Percentiles rank a stretch among this genome's conserved stretches.
Evolutionary conservation across 148 eudicot genomes (phyloP).

Genomic region (Limonium bicolor): DNA sequence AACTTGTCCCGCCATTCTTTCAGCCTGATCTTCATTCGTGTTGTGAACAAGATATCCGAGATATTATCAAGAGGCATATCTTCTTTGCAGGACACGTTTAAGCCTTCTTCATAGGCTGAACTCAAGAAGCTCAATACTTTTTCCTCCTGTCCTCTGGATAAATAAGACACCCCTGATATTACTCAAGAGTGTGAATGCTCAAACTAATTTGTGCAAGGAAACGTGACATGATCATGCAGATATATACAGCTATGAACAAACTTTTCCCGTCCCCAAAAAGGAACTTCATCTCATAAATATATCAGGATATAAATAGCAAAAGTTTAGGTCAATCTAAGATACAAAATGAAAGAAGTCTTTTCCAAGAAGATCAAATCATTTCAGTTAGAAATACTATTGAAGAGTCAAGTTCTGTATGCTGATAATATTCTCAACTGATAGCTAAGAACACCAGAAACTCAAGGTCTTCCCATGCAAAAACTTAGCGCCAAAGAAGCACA

Average conservation of each 20-base stretch:
- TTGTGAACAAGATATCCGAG: conserved; percentile 69
- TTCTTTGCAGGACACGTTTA: conserved; percentile 13
- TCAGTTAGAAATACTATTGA: no score
- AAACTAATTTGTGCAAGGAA: conserved; percentile 7
- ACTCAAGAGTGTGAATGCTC: conserved; percentile 33
- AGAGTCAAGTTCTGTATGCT: no score
- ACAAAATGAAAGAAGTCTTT: no score
- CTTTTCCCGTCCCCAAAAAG: no score
- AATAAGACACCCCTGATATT: conserved; percentile 97
- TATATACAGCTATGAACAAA: background rate
- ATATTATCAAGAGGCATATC: conserved; percentile 34
- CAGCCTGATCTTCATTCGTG: conserved; percentile 62
- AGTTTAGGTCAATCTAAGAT: background rate
- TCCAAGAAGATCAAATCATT: background rate
- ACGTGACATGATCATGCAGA: conserved; percentile 5
- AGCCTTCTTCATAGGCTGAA: conserved; percentile 22
- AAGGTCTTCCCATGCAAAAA: conserved; percentile 1
- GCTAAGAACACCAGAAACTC: background rate
- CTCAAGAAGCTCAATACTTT: conserved; percentile 42
- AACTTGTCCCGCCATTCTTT: conserved; percentile 60
- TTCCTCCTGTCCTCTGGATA: conserved; percentile 95
- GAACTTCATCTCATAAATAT: background rate
- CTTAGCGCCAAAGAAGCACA: background rate
- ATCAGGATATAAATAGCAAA: background rate
- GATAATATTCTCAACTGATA: no score